Conservation (phyloP, 768 basidiomycete genomes). For the Suillus variegatus region DNA sequence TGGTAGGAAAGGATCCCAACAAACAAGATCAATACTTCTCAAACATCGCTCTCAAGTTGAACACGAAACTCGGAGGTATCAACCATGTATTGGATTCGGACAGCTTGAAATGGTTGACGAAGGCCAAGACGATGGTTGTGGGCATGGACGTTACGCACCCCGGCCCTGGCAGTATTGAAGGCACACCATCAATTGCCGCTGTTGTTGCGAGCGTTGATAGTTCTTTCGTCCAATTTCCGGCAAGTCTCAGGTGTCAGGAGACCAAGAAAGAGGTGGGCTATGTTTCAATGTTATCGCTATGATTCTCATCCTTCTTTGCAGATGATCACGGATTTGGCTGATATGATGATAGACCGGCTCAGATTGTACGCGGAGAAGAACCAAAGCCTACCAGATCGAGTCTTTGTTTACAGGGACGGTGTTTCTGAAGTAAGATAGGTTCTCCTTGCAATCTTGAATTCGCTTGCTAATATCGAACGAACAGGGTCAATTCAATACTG, state of each 20-base stretch:
- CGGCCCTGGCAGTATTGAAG: constrained; percentile 61
- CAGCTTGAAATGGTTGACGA: constrained; percentile 65
- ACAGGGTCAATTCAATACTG: constrained; percentile 72
- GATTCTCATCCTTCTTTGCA: constrained; percentile 27
- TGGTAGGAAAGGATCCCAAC: constrained; percentile 43
- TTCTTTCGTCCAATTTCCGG: constrained; percentile 76
- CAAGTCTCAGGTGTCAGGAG: constrained; percentile 67
- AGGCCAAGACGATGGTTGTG: constrained; percentile 76
- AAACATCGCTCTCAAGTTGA: constrained; percentile 80
- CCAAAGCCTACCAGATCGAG: constrained; percentile 59
- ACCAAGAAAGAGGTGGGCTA: constrained; percentile 26
- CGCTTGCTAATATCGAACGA: not conserved
- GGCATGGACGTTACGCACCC: constrained; percentile 88
- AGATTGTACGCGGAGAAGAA: constrained; percentile 57
- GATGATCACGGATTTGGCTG: constrained; percentile 69
- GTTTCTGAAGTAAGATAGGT: constrained; percentile 65
- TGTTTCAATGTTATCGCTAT: not conserved
- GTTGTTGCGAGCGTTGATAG: constrained; percentile 77
- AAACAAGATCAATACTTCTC: constrained; percentile 82
- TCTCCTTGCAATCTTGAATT: not conserved
- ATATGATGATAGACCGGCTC: constrained; percentile 75
- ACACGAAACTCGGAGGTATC: constrained; percentile 79
- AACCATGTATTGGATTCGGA: constrained; percentile 70
- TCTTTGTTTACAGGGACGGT: constrained; percentile 79
- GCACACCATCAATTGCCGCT: constrained; percentile 82